Evolutionary conservation across 1,139 yeast species (phyloP).

Genomic region (Blastobotrys elegans): DNA sequence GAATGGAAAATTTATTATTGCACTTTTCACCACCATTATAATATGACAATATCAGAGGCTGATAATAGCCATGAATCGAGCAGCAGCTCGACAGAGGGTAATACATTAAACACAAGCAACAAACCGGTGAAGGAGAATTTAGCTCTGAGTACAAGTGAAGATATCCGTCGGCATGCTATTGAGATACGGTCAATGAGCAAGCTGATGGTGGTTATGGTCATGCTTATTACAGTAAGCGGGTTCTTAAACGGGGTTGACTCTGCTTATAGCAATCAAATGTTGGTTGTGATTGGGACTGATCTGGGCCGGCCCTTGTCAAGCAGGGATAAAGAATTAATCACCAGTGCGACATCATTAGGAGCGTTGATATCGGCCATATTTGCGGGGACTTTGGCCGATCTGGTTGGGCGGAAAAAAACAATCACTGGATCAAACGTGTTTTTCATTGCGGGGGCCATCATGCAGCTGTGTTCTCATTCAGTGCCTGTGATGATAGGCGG

Average conservation of each 20-base stretch:
- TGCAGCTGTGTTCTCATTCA: conserved; percentile 72
- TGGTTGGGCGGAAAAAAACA: conserved; percentile 76
- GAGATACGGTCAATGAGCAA: conserved; percentile 38
- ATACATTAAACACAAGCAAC: too few relatives aligned
- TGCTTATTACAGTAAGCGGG: conserved; percentile 85
- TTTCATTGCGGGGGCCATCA: conserved; percentile 75
- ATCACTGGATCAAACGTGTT: conserved; percentile 72
- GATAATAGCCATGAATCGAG: too few relatives aligned
- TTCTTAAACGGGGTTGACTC: conserved; percentile 97
- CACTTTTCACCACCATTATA: too few relatives aligned
- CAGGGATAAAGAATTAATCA: conserved; percentile 82
- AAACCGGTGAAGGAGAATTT: neutral
- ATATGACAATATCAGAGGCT: too few relatives aligned
- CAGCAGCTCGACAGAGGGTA: too few relatives aligned
- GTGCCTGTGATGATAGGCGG: conserved; percentile 93
- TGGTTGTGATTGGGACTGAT: conserved; percentile 78
- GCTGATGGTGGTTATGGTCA: conserved; percentile 63
- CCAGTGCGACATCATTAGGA: conserved; percentile 94
- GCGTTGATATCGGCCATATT: conserved; percentile 73
- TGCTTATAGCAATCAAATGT: conserved; percentile 89
- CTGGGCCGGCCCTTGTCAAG: conserved; percentile 49
- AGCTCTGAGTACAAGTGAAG: conserved; percentile 3
- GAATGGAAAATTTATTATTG: too few relatives aligned
- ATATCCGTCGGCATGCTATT: conserved; percentile 18
- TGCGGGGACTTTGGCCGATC: conserved; percentile 79